A percentile compares a stretch with the other conserved stretches of the same genome.
These are phyloP conservation scores for Xylogone sp. DNA, from an alignment of 2,329 filamentous ascomycete genomes.

Conservation along the genomic window DNA sequence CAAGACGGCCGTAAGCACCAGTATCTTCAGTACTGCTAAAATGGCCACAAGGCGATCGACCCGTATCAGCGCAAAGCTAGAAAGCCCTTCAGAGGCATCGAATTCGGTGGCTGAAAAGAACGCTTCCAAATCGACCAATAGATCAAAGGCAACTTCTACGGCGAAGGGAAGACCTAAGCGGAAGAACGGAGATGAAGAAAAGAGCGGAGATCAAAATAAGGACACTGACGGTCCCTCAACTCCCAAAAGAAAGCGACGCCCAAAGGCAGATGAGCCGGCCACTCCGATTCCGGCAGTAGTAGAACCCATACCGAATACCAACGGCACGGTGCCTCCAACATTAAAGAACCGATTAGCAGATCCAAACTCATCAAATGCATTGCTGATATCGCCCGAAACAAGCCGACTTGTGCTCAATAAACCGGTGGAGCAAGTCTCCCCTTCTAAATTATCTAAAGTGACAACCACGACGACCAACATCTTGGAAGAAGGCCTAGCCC, in stretches of 20 bases:
- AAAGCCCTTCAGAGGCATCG: background rate
- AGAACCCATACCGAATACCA: slow-evolving; percentile 40
- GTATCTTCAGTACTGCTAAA: background rate
- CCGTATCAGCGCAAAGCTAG: slow-evolving; percentile 15
- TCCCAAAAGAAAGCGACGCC: slow-evolving; percentile 21
- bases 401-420: slow-evolving; percentile 57
- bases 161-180: slow-evolving; percentile 20
- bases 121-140: background rate
- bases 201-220: slow-evolving; percentile 4
- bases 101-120: slow-evolving; percentile 8
- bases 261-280: slow-evolving; percentile 27
- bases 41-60: slow-evolving; percentile 26
- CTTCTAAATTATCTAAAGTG: slow-evolving; percentile 38
- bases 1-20: background rate
- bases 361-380: slow-evolving; percentile 63
- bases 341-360: slow-evolving; percentile 51
- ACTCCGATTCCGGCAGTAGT: slow-evolving; percentile 47
- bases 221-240: slow-evolving; percentile 16
- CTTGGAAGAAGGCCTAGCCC: slow-evolving; percentile 69
- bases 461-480: slow-evolving; percentile 62
- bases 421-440: slow-evolving; percentile 51
- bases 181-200: slow-evolving; percentile 11
- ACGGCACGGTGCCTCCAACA: slow-evolving; percentile 26
- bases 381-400: slow-evolving; percentile 67
- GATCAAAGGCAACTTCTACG: slow-evolving; percentile 5